A percentile compares a stretch with the other conserved stretches of the same genome.
Conservation (phyloP, 495 filamentous ascomycete species). For the Filosporella fistucella region DNA sequence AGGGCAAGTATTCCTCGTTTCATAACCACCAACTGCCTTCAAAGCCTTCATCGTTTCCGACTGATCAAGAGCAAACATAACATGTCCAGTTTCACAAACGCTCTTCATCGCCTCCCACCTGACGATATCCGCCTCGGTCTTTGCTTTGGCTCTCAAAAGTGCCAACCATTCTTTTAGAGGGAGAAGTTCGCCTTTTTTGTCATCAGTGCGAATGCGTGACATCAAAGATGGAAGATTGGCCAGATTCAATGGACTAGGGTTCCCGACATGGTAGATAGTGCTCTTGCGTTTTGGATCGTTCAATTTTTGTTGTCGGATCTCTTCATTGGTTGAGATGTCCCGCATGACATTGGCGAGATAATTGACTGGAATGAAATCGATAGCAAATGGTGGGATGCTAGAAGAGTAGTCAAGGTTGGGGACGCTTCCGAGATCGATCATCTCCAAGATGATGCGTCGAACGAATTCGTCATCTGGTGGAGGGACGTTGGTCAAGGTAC, state of each 20-base stretch:
- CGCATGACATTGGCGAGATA: background rate
- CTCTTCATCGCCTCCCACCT: background rate
- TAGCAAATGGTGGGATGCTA: background rate
- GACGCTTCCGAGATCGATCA: background rate
- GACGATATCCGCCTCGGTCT: background rate
- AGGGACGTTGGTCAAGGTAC: background rate
- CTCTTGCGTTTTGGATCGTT: background rate
- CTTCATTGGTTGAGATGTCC: background rate
- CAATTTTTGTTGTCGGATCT: background rate
- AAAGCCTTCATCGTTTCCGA: background rate
- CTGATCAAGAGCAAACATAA: background rate
- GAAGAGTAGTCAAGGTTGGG: background rate
- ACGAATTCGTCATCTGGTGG: too few relatives aligned
- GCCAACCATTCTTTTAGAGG: background rate
- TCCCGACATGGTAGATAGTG: background rate
- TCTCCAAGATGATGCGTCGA: background rate
- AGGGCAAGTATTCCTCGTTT: too few relatives aligned
- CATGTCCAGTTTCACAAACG: too few relatives aligned
- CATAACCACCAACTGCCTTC: background rate
- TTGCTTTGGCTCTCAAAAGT: background rate
- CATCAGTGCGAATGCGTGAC: background rate
- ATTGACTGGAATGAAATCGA: background rate
- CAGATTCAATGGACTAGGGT: background rate
- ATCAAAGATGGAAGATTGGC: background rate
- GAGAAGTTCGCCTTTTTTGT: background rate